A percentile compares a stretch with the other conserved stretches of the same genome.
These are phyloP conservation scores for Polychaeton citri DNA, from an alignment of 2,329 filamentous ascomycete species.

Conservation along the genomic window DNA sequence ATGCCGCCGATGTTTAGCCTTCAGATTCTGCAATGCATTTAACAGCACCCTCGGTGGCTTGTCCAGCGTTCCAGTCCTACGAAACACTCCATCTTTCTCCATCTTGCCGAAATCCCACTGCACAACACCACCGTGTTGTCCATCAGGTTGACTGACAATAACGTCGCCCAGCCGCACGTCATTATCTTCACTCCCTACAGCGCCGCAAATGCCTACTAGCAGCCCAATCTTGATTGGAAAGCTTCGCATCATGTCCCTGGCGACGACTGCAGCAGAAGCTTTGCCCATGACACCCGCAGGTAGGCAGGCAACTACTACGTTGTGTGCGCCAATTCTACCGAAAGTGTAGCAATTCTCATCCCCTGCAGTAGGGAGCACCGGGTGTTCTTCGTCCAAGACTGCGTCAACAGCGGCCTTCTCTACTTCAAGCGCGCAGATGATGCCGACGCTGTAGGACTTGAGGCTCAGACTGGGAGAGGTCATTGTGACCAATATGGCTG, in stretches of 20 bases:
- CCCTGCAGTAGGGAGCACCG: too few species aligned
- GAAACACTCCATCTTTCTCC: constrained; percentile 1
- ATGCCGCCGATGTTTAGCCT: constrained; percentile 1
- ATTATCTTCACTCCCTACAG: constrained; percentile 5
- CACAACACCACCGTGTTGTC: constrained; percentile 10
- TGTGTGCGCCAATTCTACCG: constrained; percentile 12
- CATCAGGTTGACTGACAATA: constrained; percentile 11
- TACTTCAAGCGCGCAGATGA: constrained; percentile 12
- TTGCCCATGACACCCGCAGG: constrained; percentile 10
- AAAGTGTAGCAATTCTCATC: constrained; percentile 12
- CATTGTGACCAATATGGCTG: too few species aligned
- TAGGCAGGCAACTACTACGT: constrained; percentile 14
- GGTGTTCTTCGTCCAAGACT: constrained; percentile 11
- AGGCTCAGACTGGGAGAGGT: too few species aligned
- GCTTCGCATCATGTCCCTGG: constrained; percentile 7
- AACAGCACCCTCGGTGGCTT: constrained; percentile 4
- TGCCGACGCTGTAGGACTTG: constrained; percentile 11
- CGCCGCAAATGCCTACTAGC: constrained; percentile 15
- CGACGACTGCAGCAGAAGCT: constrained; percentile 9
- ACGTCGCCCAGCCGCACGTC: constrained; percentile 14
- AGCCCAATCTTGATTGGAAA: constrained; percentile 11
- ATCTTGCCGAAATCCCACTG: constrained; percentile 14
- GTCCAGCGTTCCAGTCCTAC: constrained; percentile 4
- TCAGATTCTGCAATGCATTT: constrained; percentile 5
- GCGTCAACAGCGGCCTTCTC: constrained; percentile 10